Conservation (phyloP, 192 early-diverging fungal species). For the Coemansia sp. region DNA sequence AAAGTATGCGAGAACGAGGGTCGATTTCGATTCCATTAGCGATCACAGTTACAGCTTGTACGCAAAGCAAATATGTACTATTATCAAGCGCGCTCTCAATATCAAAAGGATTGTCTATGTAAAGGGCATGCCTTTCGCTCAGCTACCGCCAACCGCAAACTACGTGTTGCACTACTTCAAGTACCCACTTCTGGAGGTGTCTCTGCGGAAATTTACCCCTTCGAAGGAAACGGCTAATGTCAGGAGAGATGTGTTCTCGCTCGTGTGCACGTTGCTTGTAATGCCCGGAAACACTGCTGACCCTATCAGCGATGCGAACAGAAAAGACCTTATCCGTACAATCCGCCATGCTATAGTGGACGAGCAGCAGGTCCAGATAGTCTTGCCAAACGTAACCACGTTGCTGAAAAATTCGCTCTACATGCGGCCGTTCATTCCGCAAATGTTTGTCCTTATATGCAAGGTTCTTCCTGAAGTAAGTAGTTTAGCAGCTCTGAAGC, state of each 20-base stretch:
- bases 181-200: constrained; percentile 24
- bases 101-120: constrained; percentile 22
- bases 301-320: constrained; percentile 15
- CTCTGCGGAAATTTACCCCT: constrained; percentile 9
- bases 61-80: constrained; percentile 19
- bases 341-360: constrained; percentile 19
- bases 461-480: constrained; percentile 41
- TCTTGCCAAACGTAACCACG: constrained; percentile 23
- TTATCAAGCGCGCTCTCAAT: constrained; percentile 17
- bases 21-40: constrained; percentile 23
- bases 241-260: constrained; percentile 13
- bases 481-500: background rate
- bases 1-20: constrained; percentile 12
- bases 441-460: constrained; percentile 27
- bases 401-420: constrained; percentile 35
- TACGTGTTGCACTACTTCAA: constrained; percentile 34
- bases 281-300: constrained; percentile 20
- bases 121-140: constrained; percentile 24
- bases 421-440: constrained; percentile 39
- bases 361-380: constrained; percentile 20
- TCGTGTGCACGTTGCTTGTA: constrained; percentile 18
- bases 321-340: constrained; percentile 23
- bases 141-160: constrained; percentile 42
- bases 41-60: constrained; percentile 26
- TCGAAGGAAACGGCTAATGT: constrained; percentile 14